Evolutionary conservation across 2,329 filamentous ascomycete species (phyloP).

Genomic region (Diaporthe citriasiana): DNA sequence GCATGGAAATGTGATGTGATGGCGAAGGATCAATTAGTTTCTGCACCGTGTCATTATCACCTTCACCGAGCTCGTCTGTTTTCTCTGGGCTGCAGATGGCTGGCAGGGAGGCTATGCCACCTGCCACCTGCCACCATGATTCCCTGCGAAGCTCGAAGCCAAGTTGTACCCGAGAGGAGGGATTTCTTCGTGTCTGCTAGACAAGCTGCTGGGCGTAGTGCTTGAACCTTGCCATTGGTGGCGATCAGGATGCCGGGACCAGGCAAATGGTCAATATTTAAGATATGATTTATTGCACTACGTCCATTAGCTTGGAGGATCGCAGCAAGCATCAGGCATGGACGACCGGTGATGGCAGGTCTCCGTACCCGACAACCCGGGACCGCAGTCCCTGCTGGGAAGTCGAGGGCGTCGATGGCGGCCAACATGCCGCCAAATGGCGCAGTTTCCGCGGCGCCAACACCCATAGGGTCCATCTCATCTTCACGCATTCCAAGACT

Average conservation of each 20-base stretch:
- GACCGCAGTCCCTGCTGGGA: slow-evolving; percentile 17
- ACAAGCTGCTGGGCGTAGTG: not conserved
- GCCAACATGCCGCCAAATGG: slow-evolving; percentile 24
- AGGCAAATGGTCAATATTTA: slow-evolving; percentile 23
- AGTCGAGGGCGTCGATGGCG: slow-evolving; percentile 18
- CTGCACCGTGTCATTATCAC: slow-evolving; percentile 9
- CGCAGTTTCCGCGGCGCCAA: slow-evolving; percentile 7
- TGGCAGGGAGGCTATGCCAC: slow-evolving; percentile 14
- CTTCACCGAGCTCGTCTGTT: slow-evolving; percentile 4
- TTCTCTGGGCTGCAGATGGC: slow-evolving; percentile 10
- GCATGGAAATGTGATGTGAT: slow-evolving; percentile 20
- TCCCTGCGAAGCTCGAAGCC: slow-evolving; percentile 9
- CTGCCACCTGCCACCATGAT: not conserved
- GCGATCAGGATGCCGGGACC: slow-evolving; percentile 28
- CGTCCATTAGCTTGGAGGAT: slow-evolving; percentile 20
- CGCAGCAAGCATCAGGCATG: slow-evolving; percentile 36
- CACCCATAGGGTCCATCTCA: slow-evolving; percentile 7
- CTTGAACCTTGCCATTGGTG: slow-evolving; percentile 1
- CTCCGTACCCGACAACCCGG: slow-evolving; percentile 14
- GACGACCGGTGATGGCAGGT: slow-evolving; percentile 1
- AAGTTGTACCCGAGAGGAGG: slow-evolving; percentile 11
- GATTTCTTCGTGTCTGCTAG: slow-evolving; percentile 19
- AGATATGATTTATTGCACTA: slow-evolving; percentile 20
- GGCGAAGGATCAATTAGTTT: slow-evolving; percentile 32
- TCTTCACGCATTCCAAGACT: slow-evolving; percentile 28